Evolutionary conservation across 2,329 filamentous ascomycete genomes (phyloP), one percentile per base, ranked within the genome.

Genomic region (Monilinia fructicola): DNA sequence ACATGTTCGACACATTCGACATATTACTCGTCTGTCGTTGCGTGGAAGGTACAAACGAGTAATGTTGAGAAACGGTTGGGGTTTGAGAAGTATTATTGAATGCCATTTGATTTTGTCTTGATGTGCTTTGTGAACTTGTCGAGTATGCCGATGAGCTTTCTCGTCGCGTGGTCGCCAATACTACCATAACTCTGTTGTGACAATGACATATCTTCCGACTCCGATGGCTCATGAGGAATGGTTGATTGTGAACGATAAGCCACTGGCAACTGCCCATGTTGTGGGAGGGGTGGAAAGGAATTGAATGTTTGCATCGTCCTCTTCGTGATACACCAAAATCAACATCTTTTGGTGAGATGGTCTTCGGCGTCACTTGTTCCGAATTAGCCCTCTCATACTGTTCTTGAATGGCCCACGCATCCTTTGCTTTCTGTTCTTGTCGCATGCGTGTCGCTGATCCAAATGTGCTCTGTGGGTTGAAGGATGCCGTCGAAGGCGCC

Each of bases 331-430:
- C 68, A 97, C 93, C 60, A 97, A 97, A 80, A 68, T 96, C 79
- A 1, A 93, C 91, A 74, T 98, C 94, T 79, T 96, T 96, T 31
- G 94, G 95, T 1, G 94, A 98, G 56, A 99, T 97, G 0, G 94
- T 97, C 78, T 92, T 91, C 1, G 87, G 83, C n/a, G 89, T 83
- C 0, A 83, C 84, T 7, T 82, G 70, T 42, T 71, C 70, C 77
- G 71, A 74, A 31, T 74, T 75, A 35, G 69, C 67, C 54, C 71
- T 72, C 0, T 81, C 79, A 55, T 83, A 72, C 46, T 79, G 77
- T 52, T 75, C 73, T 78, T 38, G 79, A 71, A 71, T 75, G 72
- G 70, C 79, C 74, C 66, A 76, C 70, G 83, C 83, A 67, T 85
- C 84, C 72, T 86, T 83, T 7, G 84, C 82, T 73, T 88, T 87